A percentile compares a stretch with the other conserved stretches of the same genome.
Evolutionary conservation across 2,329 filamentous ascomycete genomes (phyloP).

Genomic region (Neodidymelliopsis sp.): DNA sequence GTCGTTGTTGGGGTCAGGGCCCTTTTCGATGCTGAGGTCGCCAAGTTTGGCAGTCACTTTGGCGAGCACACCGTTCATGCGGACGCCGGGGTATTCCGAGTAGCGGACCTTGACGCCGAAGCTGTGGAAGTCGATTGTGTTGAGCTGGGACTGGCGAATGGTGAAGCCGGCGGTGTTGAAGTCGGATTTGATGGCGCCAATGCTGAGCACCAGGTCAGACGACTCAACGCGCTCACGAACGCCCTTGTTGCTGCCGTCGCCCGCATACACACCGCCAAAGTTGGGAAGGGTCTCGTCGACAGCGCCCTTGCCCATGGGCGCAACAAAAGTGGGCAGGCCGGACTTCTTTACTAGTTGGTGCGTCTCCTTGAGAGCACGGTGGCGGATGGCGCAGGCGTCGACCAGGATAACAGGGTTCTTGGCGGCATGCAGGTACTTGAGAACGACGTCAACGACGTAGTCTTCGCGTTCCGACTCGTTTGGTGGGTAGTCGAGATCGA

Average conservation of each 20-base stretch:
- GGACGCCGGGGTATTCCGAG: constrained; percentile 78
- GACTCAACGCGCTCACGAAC: constrained; percentile 71
- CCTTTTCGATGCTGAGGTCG: constrained; percentile 63
- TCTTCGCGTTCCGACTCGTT: constrained; percentile 78
- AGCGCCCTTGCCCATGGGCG: constrained; percentile 87
- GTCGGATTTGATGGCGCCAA: constrained; percentile 76
- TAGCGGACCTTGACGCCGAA: constrained; percentile 76
- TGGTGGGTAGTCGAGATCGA: constrained; percentile 69
- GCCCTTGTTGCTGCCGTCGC: constrained; percentile 72
- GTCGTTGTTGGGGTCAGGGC: constrained; percentile 63
- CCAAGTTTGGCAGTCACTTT: constrained; percentile 69
- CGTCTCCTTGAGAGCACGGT: constrained; percentile 75
- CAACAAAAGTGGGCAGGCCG: constrained; percentile 81
- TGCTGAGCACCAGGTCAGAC: constrained; percentile 73
- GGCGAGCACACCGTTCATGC: constrained; percentile 78
- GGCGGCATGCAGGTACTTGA: constrained; percentile 75
- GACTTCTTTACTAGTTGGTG: constrained; percentile 76
- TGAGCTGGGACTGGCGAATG: constrained; percentile 77
- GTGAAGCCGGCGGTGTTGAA: constrained; percentile 87
- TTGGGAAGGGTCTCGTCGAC: constrained; percentile 78
- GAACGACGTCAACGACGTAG: constrained; percentile 81
- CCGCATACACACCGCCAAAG: constrained; percentile 85
- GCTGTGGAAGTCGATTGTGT: constrained; percentile 83
- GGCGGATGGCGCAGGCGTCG: constrained; percentile 82
- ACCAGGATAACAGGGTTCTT: constrained; percentile 80